Conservation (phyloP, 352 stramenopile species). For the Pythium brachiatum region DNA sequence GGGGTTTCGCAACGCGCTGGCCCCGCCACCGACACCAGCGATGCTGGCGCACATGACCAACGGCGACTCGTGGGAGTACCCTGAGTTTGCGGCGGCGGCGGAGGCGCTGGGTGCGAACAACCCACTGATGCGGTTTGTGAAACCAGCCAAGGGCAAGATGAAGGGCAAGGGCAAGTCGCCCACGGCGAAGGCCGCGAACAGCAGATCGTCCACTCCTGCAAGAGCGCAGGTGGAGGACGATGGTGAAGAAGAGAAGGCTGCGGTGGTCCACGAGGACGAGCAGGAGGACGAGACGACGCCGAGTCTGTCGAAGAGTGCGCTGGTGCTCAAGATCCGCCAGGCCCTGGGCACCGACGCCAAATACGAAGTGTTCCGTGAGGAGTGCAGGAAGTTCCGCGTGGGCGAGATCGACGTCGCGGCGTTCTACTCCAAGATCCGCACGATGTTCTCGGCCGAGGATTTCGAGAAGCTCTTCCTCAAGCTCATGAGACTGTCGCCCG, state of each 20-base stretch:
- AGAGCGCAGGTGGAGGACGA: slow-evolving; percentile 7
- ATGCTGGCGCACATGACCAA: slow-evolving; percentile 74
- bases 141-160: slow-evolving; percentile 69
- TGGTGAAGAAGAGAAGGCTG: slow-evolving; percentile 53
- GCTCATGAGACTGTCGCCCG: slow-evolving; percentile 71
- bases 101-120: slow-evolving; percentile 80
- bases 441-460: slow-evolving; percentile 53
- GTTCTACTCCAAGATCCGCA: slow-evolving; percentile 73
- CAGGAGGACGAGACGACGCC: slow-evolving; percentile 36
- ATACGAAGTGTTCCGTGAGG: slow-evolving; percentile 80
- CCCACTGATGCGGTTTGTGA: slow-evolving; percentile 74
- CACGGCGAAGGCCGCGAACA: slow-evolving; percentile 5
- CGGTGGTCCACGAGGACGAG: slow-evolving; percentile 22
- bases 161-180: slow-evolving; percentile 43
- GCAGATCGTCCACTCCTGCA: slow-evolving; percentile 1
- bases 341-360: slow-evolving; percentile 75
- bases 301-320: slow-evolving; percentile 60
- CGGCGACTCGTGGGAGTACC: slow-evolving; percentile 67
- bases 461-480: slow-evolving; percentile 79
- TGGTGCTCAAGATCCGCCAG: slow-evolving; percentile 78
- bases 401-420: slow-evolving; percentile 51
- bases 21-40: slow-evolving; percentile 60
- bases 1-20: slow-evolving; percentile 73
- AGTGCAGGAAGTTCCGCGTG: slow-evolving; percentile 68
- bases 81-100: slow-evolving; percentile 55